These are phyloP conservation scores for Solanum okadae DNA, from an alignment of 257 asterid species.

Conservation along the genomic window DNA sequence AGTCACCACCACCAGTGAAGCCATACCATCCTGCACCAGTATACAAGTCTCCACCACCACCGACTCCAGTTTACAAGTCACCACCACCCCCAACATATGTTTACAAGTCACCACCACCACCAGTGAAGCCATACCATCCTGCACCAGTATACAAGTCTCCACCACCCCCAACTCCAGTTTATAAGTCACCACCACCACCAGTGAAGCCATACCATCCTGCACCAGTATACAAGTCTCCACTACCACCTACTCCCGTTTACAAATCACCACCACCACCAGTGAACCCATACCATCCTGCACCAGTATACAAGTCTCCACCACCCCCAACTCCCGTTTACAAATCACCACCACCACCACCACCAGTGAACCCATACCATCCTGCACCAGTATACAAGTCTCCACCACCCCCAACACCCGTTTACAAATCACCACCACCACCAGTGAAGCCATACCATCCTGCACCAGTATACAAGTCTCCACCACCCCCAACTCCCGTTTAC, in stretches of 20 bases:
- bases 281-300: background rate
- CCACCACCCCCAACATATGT: too few species aligned
- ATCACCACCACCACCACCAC: background rate
- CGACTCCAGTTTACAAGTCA: too few species aligned
- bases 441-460: background rate
- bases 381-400: background rate
- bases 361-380: background rate
- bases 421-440: background rate
- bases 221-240: background rate
- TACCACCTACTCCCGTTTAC: background rate
- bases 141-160: background rate
- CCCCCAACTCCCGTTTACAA: background rate
- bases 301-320: background rate
- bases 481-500: background rate
- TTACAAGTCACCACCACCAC: too few species aligned
- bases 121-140: too few species aligned
- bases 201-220: background rate
- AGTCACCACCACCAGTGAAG: too few species aligned
- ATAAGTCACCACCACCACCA: background rate
- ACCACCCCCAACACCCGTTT: background rate
- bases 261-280: background rate
- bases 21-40: too few species aligned
- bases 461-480: background rate
- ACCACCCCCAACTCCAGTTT: background rate
- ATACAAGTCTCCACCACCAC: too few species aligned